Evolutionary conservation across 2,329 filamentous ascomycete genomes (phyloP), one percentile per base, ranked within the genome.

Genomic region (Clonostachys sp.): DNA sequence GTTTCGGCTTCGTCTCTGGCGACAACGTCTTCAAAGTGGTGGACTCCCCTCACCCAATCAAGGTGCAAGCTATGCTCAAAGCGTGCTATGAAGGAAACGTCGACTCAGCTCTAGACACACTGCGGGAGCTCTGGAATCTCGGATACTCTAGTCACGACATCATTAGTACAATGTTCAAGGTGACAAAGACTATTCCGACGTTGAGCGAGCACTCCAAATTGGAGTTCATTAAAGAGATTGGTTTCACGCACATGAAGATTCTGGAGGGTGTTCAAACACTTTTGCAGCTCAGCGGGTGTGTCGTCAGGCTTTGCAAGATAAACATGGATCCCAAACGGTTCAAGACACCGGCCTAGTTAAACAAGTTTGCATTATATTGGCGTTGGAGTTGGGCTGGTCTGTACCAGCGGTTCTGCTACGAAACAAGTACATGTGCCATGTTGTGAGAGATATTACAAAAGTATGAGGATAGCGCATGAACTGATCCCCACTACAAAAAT

Each of bases 121-220:
- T 99, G 54, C 88, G 90, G 56, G 94, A 97, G 71, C 76, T 99
- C 40, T 99, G 94, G 92, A 83, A 87, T 51, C 73, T 97, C 50
- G 94, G 94, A 13, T 99, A 99, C 71, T 96, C 90, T n/a, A 95
- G 90, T 57, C 92, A 99, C 71, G 94, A 99, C 66, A 96, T 99
- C 58, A 95, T 99, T 67, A 95, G 88, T 70, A 99, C 92, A 51
- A 99, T 99, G 94, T 97, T 99, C 77, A 86, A 87, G 61, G 94
- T 99, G 50, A 97, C 94, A 42, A 99, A 97, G 75, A 95, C 91
- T 2, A 91, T 97, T 50, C 88, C 89, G 3, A 90, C 87, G 2
- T 73, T 99, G 48, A 94, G 90, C 55, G 94, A 99, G 70, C 91
- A 97, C 66, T 84, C 91, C 14, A 96, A 96, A 73, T 75, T 99